Conservation (phyloP, 2,329 filamentous ascomycete species). For the Colletotrichum simmondsii region DNA sequence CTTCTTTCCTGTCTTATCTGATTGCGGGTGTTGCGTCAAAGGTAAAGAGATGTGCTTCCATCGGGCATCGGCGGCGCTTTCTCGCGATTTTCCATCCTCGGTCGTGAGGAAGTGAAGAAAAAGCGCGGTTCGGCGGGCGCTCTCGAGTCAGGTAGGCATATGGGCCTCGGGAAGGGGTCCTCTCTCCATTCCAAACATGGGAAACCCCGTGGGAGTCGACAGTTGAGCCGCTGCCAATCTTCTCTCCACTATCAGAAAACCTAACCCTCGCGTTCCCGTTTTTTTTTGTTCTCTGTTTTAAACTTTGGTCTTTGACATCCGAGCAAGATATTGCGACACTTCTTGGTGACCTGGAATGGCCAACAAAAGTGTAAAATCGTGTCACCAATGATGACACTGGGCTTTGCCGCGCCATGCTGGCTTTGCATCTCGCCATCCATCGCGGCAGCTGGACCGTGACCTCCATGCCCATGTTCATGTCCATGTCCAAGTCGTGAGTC, state of each 20-base stretch:
- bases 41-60: not conserved
- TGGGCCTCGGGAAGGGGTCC: no score
- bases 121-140: slow-evolving; percentile 1
- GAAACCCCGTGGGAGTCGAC: slow-evolving; percentile 17
- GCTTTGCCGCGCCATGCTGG: slow-evolving; percentile 14
- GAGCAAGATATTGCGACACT: not conserved
- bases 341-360: not conserved
- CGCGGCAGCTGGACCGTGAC: slow-evolving; percentile 15
- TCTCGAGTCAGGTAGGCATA: slow-evolving; percentile 27
- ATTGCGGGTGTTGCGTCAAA: not conserved
- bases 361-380: not conserved
- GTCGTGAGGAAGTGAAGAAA: slow-evolving; percentile 12
- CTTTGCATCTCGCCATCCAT: slow-evolving; percentile 20
- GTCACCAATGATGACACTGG: slow-evolving; percentile 5
- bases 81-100: not conserved
- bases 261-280: not conserved
- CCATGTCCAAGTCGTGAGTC: not conserved
- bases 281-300: not conserved
- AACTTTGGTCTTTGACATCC: not conserved
- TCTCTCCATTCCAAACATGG: not conserved
- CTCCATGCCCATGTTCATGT: not conserved
- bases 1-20: not conserved
- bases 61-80: not conserved
- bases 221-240: slow-evolving; percentile 25
- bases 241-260: slow-evolving; percentile 6